Conservation (phyloP, 495 filamentous ascomycete species). For the Xylaria castorea region DNA sequence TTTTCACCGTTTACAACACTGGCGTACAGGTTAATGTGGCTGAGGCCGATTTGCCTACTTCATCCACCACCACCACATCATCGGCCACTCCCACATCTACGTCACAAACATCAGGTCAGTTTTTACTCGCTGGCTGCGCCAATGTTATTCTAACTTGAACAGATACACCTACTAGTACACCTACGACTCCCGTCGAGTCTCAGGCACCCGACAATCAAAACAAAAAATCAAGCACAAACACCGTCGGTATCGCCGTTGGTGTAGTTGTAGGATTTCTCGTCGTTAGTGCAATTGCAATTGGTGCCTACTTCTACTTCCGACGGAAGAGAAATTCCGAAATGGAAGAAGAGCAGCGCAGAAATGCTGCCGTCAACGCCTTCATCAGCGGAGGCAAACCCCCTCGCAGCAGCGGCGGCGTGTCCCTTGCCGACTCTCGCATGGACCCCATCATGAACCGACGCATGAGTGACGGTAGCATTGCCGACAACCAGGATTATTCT, state of each 20-base stretch:
- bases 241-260: conserved; percentile 82
- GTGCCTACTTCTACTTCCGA: conserved; percentile 76
- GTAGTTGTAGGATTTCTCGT: conserved; percentile 85
- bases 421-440: conserved; percentile 81
- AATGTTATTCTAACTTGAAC: conserved; percentile 9
- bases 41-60: conserved; percentile 32
- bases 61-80: conserved; percentile 36
- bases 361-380: conserved; percentile 73
- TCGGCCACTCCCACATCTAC: conserved; percentile 31
- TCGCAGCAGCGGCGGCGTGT: conserved; percentile 60
- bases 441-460: conserved; percentile 90
- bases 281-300: conserved; percentile 67
- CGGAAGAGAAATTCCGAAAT: conserved; percentile 73
- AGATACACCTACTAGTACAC: neutral
- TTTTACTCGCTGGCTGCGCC: neutral
- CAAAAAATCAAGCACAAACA: conserved; percentile 35
- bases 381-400: conserved; percentile 63
- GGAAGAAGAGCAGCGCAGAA: conserved; percentile 80
- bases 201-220: neutral
- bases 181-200: neutral
- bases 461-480: conserved; percentile 96
- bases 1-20: conserved; percentile 59
- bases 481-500: conserved; percentile 97
- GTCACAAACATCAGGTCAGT: conserved; percentile 22
- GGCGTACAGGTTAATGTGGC: conserved; percentile 47